Base-by-base conservation (phyloP, 2,329 filamentous ascomycete genomes). In the Penicillium sclerotigenum region DNA sequence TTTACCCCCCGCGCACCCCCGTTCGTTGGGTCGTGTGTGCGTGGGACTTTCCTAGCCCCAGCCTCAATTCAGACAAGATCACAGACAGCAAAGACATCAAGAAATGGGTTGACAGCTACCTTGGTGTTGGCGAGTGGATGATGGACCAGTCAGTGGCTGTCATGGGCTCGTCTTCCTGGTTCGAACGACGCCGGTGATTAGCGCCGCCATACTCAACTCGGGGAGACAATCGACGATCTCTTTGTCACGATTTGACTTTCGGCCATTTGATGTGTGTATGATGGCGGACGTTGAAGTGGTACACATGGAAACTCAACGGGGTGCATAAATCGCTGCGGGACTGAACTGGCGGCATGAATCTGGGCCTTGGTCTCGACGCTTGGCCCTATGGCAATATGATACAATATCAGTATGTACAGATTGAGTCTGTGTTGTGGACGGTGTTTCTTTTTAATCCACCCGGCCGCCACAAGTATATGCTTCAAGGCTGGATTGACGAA, bases 71-170 rank as follows among this genome's bases (percentile, higher is more conserved):
- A 68, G 91, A 97, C 63, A 87, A 87, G 66, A 83, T 96, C 69
- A 83, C 88, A 72, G 90, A 95, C 56, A 93, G 87, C 75, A 89
- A 90, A 73, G 88, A 92, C 60, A 76, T 94, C 65, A 87, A 88
- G 73, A 87, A 87, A 70, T 97, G 92, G 91, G 85, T 97, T 64
- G 88, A 93, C 70, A 93, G 88, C 73, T 97, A 97, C 75, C 86
- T 97, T 41, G 91, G 91, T 60, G 87, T 97, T 18, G 94, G 94
- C 67, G 94, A 99, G 80, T 96, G 91, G 85, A 89, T 97, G 62
- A 96, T 99, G 91, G 94, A 99, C 75, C 89, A 95, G 79, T 95
- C 91, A 29, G 91, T 97, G 31, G 92, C 92, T 38, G 84, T 97
- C 55, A 90, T 96, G 72, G 89, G 91, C 40, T 87, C 89, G 47